These are phyloP conservation scores for Hericium erinaceus DNA, from an alignment of 768 basidiomycete species.

Conservation along the genomic window DNA sequence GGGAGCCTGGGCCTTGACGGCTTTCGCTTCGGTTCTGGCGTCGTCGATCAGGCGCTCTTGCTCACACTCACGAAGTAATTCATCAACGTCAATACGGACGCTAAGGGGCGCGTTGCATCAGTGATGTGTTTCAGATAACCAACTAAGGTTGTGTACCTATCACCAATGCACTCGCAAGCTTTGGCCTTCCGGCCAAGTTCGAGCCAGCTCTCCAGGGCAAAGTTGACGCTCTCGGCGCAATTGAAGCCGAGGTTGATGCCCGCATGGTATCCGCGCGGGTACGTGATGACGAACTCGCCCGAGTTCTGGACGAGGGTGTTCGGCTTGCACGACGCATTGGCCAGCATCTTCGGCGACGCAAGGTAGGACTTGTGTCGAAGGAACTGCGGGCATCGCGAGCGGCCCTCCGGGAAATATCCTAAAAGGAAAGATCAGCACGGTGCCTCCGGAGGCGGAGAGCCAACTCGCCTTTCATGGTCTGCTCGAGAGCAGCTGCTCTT, in stretches of 20 bases:
- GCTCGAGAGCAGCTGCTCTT: slow-evolving; percentile 73
- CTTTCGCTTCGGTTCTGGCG: slow-evolving; percentile 9
- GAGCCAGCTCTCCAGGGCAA: slow-evolving; percentile 91
- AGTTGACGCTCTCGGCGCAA: slow-evolving; percentile 96
- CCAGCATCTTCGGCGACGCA: slow-evolving; percentile 77
- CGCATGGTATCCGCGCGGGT: slow-evolving; percentile 90
- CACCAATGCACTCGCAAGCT: slow-evolving; percentile 61
- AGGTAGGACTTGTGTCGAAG: slow-evolving; percentile 94
- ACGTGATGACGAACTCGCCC: slow-evolving; percentile 96
- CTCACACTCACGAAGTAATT: slow-evolving; percentile 62
- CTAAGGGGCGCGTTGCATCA: slow-evolving; percentile 28
- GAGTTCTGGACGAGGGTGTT: slow-evolving; percentile 87
- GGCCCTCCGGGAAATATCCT: slow-evolving; percentile 90
- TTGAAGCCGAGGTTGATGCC: slow-evolving; percentile 96
- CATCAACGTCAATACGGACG: slow-evolving; percentile 90
- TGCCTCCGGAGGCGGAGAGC: not conserved
- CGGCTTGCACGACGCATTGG: slow-evolving; percentile 69
- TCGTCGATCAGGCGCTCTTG: slow-evolving; percentile 29
- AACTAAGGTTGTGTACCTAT: slow-evolving; percentile 39
- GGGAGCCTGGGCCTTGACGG: slow-evolving; percentile 8
- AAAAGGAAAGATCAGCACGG: not conserved
- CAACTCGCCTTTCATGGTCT: slow-evolving; percentile 71
- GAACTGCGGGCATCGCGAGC: slow-evolving; percentile 82
- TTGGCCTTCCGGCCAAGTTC: slow-evolving; percentile 79
- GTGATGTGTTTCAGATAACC: slow-evolving; percentile 6